Percentiles rank a stretch among this genome's conserved stretches.
Conservation (phyloP, 2,329 filamentous ascomycete species). For the Fusarium concolor region DNA sequence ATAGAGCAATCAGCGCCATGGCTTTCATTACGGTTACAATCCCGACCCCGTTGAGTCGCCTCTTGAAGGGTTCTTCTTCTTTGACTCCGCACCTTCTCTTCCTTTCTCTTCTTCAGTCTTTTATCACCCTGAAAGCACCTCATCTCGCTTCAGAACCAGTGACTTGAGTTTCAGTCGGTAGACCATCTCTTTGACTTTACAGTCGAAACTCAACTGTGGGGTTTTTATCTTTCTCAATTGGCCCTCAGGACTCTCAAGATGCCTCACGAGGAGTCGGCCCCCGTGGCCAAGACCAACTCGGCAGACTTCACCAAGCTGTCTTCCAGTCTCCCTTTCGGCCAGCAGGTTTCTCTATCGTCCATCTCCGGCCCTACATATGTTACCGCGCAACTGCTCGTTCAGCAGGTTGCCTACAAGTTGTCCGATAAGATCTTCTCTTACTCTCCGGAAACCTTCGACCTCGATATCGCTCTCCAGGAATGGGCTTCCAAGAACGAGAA, state of each 20-base stretch:
- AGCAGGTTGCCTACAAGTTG: slow-evolving; percentile 94
- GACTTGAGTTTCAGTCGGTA: slow-evolving; percentile 33
- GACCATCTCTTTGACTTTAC: slow-evolving; percentile 18
- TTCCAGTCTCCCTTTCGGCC: slow-evolving; percentile 68
- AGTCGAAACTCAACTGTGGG: slow-evolving; percentile 23
- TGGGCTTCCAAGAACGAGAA: slow-evolving; percentile 78
- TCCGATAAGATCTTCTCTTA: slow-evolving; percentile 99
- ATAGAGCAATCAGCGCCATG: slow-evolving; percentile 29
- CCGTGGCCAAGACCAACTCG: slow-evolving; percentile 38
- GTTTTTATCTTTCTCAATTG: slow-evolving; percentile 9
- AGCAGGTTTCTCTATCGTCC: slow-evolving; percentile 64
- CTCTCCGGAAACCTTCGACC: slow-evolving; percentile 91
- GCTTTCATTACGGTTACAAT: slow-evolving; percentile 44
- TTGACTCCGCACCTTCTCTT: slow-evolving; percentile 17
- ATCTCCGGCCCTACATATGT: slow-evolving; percentile 92
- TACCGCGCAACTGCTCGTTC: slow-evolving; percentile 91
- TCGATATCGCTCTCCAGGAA: slow-evolving; percentile 83
- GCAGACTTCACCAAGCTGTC: slow-evolving; percentile 57
- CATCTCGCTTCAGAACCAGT: slow-evolving; percentile 41
- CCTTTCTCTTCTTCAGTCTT: slow-evolving; percentile 11
- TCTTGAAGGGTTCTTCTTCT: slow-evolving; percentile 35
- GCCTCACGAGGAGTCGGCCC: slow-evolving; percentile 53
- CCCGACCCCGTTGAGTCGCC: slow-evolving; percentile 41
- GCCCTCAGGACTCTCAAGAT: slow-evolving; percentile 36
- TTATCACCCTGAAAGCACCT: slow-evolving; percentile 37